These are phyloP conservation scores for Dimargaris verticillata DNA, from an alignment of 192 early-diverging fungal genomes.

Conservation along the genomic window DNA sequence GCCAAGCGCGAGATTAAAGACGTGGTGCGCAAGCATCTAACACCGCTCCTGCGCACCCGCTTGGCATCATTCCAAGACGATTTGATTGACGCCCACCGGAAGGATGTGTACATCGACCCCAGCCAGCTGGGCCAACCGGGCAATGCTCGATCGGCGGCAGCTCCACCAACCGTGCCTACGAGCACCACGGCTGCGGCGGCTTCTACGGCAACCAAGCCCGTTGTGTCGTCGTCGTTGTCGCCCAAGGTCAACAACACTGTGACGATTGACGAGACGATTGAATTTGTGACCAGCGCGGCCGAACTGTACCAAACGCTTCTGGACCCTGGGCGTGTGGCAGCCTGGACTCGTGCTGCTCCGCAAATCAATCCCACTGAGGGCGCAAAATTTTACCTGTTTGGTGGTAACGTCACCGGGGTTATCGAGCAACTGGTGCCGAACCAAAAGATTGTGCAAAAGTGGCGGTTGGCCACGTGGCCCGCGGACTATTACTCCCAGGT, in stretches of 20 bases:
- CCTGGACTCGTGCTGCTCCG: constrained; percentile 66
- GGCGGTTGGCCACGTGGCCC: constrained; percentile 79
- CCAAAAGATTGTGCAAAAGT: constrained; percentile 67
- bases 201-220: not conserved
- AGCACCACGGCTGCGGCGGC: constrained; percentile 1
- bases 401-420: constrained; percentile 70
- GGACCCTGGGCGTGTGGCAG: constrained; percentile 47
- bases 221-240: constrained; percentile 15
- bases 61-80: constrained; percentile 48
- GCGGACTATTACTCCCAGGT: constrained; percentile 73
- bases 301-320: constrained; percentile 73
- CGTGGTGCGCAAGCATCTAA: constrained; percentile 49
- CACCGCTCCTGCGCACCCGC: constrained; percentile 38
- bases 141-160: constrained; percentile 13
- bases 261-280: constrained; percentile 51
- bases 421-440: constrained; percentile 52
- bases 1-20: constrained; percentile 42
- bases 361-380: constrained; percentile 45
- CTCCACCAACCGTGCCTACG: constrained; percentile 3
- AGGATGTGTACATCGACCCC: constrained; percentile 68
- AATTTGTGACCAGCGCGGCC: constrained; percentile 64
- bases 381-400: constrained; percentile 59
- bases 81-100: constrained; percentile 54
- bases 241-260: constrained; percentile 36
- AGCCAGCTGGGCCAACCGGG: constrained; percentile 17